Base-by-base conservation (phyloP, 2,329 filamentous ascomycete species). In the Botryotinia globosa region DNA sequence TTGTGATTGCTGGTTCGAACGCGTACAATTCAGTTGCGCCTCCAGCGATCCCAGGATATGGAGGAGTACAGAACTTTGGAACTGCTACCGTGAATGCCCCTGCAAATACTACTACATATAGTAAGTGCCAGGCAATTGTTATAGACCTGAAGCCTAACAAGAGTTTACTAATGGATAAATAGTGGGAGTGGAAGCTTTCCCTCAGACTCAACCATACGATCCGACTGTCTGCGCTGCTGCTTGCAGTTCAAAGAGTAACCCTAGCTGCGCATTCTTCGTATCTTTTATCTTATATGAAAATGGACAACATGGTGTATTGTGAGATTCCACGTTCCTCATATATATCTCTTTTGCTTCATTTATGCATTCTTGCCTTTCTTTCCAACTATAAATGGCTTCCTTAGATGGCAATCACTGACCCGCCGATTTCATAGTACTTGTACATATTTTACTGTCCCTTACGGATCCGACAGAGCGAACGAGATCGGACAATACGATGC, bases 271-370 rank as follows among this genome's bases (percentile, higher is more conserved):
- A n/a, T 82, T 81, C 79, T 82, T 83, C 76, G 81, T 82, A 66
- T 79, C 82, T 3, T 84, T 81, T 73, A 76, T 84, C 51, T 73
- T 82, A 25, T 78, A 79, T 69, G 80, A 80, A 77, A 83, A 83
- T 74, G 80, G 80, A 39, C 71, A 61, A 20, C 78, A 81, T 8
- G 75, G 80, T 42, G 82, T 82, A 44, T 80, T 81, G 65, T 68
- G 44, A 68, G 65, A n/a, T 39, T 32, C 34, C 12, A 16, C 7
- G 29, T 29, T 25, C 9, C 29, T 56, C 37, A 25, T 29, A 16
- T 16, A 18, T 32, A 16, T 16, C 18, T 20, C 20, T 14, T 14
- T 66, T 34, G 25, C 18, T 25, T 56, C 20, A 16, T 6, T 12
- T n/a, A 8, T 42, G 14, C 18, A 42, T n/a, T 56, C n/a, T 56